phyloP scores from a whole-genome alignment of 352 stramenopile species.

The Pythium phragmitis region DNA sequence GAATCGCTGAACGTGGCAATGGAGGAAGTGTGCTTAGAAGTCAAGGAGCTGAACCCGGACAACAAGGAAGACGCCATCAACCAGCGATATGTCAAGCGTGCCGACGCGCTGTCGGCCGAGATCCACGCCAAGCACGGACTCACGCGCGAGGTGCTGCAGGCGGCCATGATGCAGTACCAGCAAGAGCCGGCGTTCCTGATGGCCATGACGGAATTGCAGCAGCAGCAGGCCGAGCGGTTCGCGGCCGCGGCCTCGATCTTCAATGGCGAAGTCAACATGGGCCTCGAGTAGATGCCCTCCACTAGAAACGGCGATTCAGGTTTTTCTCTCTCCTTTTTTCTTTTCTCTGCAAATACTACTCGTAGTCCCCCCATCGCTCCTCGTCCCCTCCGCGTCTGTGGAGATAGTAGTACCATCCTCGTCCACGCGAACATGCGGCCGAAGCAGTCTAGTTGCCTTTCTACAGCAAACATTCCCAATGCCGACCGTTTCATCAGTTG shows the following conservation, averaged over 20 bases:
- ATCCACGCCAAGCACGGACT: constrained; percentile 88
- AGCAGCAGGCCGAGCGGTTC: constrained; percentile 85
- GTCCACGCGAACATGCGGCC: too few species aligned
- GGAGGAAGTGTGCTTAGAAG: constrained; percentile 86
- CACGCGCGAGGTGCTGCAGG: constrained; percentile 83
- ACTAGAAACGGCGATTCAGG: constrained; percentile 8
- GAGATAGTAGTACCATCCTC: neutral
- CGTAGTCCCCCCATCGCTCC: neutral
- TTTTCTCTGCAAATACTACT: constrained; percentile 6
- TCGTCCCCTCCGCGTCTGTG: neutral
- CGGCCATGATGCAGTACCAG: constrained; percentile 92
- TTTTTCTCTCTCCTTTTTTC: neutral
- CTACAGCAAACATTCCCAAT: too few species aligned
- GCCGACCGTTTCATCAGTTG: neutral
- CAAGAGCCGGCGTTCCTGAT: constrained; percentile 86
- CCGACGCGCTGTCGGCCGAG: constrained; percentile 77
- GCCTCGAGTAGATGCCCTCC: constrained; percentile 53
- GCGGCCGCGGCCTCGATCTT: constrained; percentile 80
- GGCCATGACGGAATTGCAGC: constrained; percentile 86
- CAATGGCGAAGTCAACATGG: constrained; percentile 90
- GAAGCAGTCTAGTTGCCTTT: neutral
- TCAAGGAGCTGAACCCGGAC: constrained; percentile 85
- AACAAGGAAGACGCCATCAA: constrained; percentile 91
- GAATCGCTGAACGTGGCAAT: constrained; percentile 89
- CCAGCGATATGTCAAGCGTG: constrained; percentile 88